These are phyloP conservation scores for Aspergillus sp. DNA, from an alignment of 2,329 filamentous ascomycete genomes.

Conservation along the genomic window DNA sequence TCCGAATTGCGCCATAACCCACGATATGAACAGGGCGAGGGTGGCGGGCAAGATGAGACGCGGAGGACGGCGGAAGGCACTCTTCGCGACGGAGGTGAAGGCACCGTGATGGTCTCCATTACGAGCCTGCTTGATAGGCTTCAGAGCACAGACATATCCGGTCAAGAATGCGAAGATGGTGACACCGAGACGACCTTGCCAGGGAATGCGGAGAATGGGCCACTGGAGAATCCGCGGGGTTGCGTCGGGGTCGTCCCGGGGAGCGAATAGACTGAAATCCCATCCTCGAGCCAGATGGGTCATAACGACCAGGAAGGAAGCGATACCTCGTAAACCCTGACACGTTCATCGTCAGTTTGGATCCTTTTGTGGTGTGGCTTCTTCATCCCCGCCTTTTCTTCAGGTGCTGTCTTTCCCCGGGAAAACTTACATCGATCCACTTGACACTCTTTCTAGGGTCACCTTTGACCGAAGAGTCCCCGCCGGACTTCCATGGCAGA, in stretches of 20 bases:
- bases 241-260: constrained; percentile 43
- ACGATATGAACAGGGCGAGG: constrained; percentile 52
- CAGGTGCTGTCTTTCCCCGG: not conserved
- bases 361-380: not conserved
- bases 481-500: constrained; percentile 23
- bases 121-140: constrained; percentile 53
- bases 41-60: constrained; percentile 54
- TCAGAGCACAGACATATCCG: constrained; percentile 57
- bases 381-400: not conserved
- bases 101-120: constrained; percentile 46
- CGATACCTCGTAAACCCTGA: constrained; percentile 54
- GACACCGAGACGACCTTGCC: constrained; percentile 55
- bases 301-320: constrained; percentile 54
- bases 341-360: not conserved
- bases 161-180: constrained; percentile 58
- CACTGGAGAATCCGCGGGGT: constrained; percentile 50
- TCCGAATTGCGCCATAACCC: constrained; percentile 50
- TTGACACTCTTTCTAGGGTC: constrained; percentile 48
- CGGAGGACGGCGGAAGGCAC: constrained; percentile 54
- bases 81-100: constrained; percentile 51
- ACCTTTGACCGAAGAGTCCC: constrained; percentile 27
- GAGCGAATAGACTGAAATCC: constrained; percentile 54
- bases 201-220: constrained; percentile 56
- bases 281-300: constrained; percentile 54
- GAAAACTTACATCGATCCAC: constrained; percentile 58